phyloP scores from a whole-genome alignment of 2,329 filamentous ascomycete species.

The Eurotiales sp. region DNA sequence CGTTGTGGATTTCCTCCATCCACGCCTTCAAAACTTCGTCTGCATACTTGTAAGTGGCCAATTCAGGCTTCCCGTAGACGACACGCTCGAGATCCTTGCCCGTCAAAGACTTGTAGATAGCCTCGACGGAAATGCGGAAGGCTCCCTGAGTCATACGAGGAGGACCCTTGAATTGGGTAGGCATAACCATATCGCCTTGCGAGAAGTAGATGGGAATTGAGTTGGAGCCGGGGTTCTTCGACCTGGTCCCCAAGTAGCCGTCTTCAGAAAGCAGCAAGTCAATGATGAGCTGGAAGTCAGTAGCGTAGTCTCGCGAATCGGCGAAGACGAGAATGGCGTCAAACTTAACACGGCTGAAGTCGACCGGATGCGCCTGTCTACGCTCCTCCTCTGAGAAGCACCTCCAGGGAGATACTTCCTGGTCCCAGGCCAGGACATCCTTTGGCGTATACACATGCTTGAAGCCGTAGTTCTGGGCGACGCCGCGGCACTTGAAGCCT shows the following conservation, averaged over 20 bases:
- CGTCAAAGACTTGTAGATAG: constrained; percentile 61
- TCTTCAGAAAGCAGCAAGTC: constrained; percentile 67
- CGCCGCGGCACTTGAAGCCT: constrained; percentile 69
- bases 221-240: constrained; percentile 61
- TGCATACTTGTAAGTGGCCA: constrained; percentile 74
- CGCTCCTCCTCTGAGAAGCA: constrained; percentile 66
- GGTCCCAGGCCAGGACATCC: constrained; percentile 68
- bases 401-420: constrained; percentile 65
- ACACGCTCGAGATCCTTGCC: constrained; percentile 70
- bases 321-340: constrained; percentile 73
- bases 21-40: constrained; percentile 68
- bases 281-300: constrained; percentile 73
- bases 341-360: constrained; percentile 69
- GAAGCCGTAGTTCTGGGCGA: constrained; percentile 71
- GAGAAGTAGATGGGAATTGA: constrained; percentile 74
- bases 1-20: constrained; percentile 73
- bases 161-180: constrained; percentile 57
- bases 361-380: constrained; percentile 62
- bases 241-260: constrained; percentile 61
- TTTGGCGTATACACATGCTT: constrained; percentile 69
- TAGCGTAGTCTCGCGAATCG: constrained; percentile 69
- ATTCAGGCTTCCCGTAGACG: constrained; percentile 71
- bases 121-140: constrained; percentile 71
- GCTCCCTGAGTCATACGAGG: constrained; percentile 69
- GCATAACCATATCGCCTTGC: constrained; percentile 63